Evolutionary conservation across 768 basidiomycete genomes (phyloP), one percentile per base, ranked within the genome.

Genomic region (Flagelloscypha sp.): DNA sequence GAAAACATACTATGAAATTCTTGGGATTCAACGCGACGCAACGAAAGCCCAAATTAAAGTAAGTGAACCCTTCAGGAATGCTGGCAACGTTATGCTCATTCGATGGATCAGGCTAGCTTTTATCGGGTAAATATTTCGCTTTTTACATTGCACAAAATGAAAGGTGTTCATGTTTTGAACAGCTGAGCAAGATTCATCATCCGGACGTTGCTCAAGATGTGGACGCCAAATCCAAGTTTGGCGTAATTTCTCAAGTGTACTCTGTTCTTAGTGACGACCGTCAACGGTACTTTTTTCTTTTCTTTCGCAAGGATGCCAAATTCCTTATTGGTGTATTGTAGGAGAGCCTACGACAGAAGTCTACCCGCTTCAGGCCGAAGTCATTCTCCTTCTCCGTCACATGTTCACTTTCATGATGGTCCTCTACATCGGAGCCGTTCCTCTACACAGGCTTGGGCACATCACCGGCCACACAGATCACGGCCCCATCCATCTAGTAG

Each of bases 141-240:
- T 43, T 4, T 21, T 22, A 13, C 25, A 30, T 11, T 19, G 8
- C 7, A 15, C 18, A 15, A 19, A 20, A 31, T 11, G 20, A 11
- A 27, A 35, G 27, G 33, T 18, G 28, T 27, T n/a, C 15, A 17
- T 2, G 27, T 27, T 23, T 31, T 24, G 12, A n/a, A n/a, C 24
- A 50, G 48, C 46, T 50, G 18, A 48, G 68, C 53, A 70, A 68
- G 47, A 48, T 50, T 38, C 66, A 70, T 38, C 70, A 72, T 44
- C 70, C 70, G 2, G 70, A 72, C 39, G 55, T 72, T 16, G 62
- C 68, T 4, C 57, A 63, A 9, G 64, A 69, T 30, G 59, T 61
- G 3, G 46, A 49, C 18, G 66, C 68, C 4, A 54, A 49, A 24
- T 54, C 59, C 6, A 40, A 63, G 5, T 72, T 66, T 38, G 45